Evolutionary conservation across 2,329 filamentous ascomycete species (phyloP), one percentile per base, ranked within the genome.

Genomic region (Xylariales sp.): DNA sequence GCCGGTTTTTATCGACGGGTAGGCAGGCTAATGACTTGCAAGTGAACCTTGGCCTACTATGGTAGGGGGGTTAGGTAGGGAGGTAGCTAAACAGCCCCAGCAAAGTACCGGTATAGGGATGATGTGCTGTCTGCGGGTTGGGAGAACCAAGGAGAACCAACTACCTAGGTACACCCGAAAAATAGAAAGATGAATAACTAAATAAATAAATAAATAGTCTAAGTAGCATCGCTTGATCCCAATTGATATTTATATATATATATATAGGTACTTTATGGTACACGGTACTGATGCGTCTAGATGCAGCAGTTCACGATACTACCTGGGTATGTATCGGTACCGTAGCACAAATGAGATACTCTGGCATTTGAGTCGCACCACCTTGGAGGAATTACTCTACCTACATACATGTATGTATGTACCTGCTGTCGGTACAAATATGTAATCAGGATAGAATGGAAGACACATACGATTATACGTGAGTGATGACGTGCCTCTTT

Each of bases 21-120:
- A 48, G 54, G 45, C 52, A 48, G 46, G 62, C 52, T 62, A 65
- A 68, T 68, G 56, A 65, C 65, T 68, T 64, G 55, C 43, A 64
- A 64, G 54, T 64, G 39, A 64, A 30, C 46, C 62, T 57, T 53
- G 36, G 53, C n/a, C 39, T n/a, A 18, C 39, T n/a, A 43, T 23
- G 36, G 36, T 16, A n/a, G 23, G 10, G 9, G 12, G 10, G 10
- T 4, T 41, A 41, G 54, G 39, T n/a, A 50, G 53, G 34, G 45
- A 16, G 30, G 36, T 52, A 43, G 60, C 55, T 12, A 54, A 45
- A 53, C 39, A 18, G 45, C 39, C 18, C 54, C 28, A 14, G 48
- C 6, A 62, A 48, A 39, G 52, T 41, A 52, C 10, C 30, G 23
- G 52, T 6, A 41, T 61, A 45, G 16, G 18, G 58, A 32, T 36